Conservation (phyloP, 768 basidiomycete genomes). For the Tricholoma bakamatsutake region DNA sequence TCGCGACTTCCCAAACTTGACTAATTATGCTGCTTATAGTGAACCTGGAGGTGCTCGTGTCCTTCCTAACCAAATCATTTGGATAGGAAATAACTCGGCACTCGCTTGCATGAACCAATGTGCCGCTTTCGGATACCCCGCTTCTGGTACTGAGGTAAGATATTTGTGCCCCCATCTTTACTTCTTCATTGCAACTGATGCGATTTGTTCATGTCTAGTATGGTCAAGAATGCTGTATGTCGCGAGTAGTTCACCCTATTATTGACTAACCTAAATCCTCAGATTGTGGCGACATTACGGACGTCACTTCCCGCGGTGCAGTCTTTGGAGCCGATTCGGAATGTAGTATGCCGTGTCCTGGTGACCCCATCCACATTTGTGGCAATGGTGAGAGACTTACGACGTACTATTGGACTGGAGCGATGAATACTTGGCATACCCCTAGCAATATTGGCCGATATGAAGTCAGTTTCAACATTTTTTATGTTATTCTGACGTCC, state of each 20-base stretch:
- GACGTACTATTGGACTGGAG: slow-evolving; percentile 49
- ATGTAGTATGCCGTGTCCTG: slow-evolving; percentile 54
- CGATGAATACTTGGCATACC: slow-evolving; percentile 55
- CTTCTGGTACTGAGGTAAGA: slow-evolving; percentile 54
- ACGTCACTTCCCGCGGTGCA: slow-evolving; percentile 38
- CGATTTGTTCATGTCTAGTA: slow-evolving; percentile 28
- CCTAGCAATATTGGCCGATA: slow-evolving; percentile 64
- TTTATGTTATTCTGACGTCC: neutral
- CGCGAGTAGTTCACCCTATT: neutral
- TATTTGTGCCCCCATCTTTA: neutral
- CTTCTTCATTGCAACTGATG: neutral
- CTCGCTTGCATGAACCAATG: slow-evolving; percentile 64
- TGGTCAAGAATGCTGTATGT: slow-evolving; percentile 70
- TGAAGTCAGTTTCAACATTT: slow-evolving; percentile 42
- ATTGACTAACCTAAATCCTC: neutral
- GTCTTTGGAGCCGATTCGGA: slow-evolving; percentile 36
- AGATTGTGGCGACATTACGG: slow-evolving; percentile 69
- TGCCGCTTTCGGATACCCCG: slow-evolving; percentile 64
- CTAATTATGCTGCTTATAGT: slow-evolving; percentile 23
- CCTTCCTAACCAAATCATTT: slow-evolving; percentile 57
- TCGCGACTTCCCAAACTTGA: neutral
- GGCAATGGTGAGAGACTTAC: slow-evolving; percentile 51
- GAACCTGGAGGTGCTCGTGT: slow-evolving; percentile 41
- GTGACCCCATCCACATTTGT: slow-evolving; percentile 65
- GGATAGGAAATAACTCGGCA: slow-evolving; percentile 58